A percentile compares a stretch with the other conserved stretches of the same genome.
These are phyloP conservation scores for Keqinozyma sinolaborantium DNA, from an alignment of 1,139 yeast species.

Conservation along the genomic window DNA sequence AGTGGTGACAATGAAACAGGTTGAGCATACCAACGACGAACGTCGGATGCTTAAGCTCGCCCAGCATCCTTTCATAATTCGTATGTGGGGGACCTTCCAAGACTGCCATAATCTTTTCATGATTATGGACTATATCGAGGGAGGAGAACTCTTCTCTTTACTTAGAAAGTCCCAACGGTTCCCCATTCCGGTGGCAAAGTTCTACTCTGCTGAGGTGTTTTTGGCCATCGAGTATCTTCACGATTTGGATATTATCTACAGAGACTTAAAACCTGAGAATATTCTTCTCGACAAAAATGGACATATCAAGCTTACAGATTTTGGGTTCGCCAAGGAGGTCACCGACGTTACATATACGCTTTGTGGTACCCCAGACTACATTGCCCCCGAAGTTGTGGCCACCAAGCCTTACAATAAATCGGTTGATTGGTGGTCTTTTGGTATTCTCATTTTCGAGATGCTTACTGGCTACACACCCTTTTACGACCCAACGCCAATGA, in stretches of 20 bases:
- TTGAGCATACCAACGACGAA: constrained; percentile 63
- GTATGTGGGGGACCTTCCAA: constrained; percentile 68
- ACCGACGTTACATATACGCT: constrained; percentile 57
- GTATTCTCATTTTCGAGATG: constrained; percentile 59
- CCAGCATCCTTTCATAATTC: constrained; percentile 55
- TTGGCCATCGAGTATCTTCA: constrained; percentile 58
- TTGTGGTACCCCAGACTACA: constrained; percentile 64
- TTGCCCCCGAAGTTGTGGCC: constrained; percentile 62
- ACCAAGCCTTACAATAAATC: constrained; percentile 61
- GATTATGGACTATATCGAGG: constrained; percentile 65
- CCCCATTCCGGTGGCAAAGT: constrained; percentile 62
- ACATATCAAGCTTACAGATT: constrained; percentile 58
- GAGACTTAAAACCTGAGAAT: constrained; percentile 62
- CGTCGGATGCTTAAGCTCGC: constrained; percentile 53
- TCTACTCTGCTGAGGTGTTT: constrained; percentile 60
- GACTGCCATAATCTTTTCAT: constrained; percentile 53
- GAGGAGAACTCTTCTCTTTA: constrained; percentile 57
- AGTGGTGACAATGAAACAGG: constrained; percentile 60
- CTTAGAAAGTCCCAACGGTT: constrained; percentile 57
- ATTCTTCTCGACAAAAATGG: constrained; percentile 56
- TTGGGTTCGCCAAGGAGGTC: constrained; percentile 62
- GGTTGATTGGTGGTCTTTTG: constrained; percentile 66
- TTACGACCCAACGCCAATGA: constrained; percentile 60
- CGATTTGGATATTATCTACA: constrained; percentile 53
- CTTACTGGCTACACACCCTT: constrained; percentile 62